Evolutionary conservation across 2,329 filamentous ascomycete genomes (phyloP).

Genomic region (Exserohilum turcica): DNA sequence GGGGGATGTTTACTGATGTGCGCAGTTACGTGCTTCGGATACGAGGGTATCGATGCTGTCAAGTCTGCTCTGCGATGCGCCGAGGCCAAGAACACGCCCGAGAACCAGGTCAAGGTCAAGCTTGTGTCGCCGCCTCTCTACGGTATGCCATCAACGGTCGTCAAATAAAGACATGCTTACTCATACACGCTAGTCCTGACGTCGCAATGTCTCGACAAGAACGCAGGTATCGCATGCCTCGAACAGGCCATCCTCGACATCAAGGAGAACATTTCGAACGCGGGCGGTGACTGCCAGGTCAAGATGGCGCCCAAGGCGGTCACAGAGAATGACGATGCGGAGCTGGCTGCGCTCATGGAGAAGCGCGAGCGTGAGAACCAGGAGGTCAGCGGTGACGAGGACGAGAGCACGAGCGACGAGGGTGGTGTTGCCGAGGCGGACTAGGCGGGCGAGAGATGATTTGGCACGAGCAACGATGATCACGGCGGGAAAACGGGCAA

Average conservation of each 20-base stretch:
- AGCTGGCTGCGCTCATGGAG: conserved; percentile 97
- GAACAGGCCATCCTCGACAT: conserved; percentile 92
- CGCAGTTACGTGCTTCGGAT: conserved; percentile 63
- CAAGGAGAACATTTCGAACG: conserved; percentile 74
- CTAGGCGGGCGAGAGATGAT: conserved; percentile 21
- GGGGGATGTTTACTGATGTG: conserved; percentile 12
- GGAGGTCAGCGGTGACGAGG: conserved; percentile 97
- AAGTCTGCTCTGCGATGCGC: conserved; percentile 90
- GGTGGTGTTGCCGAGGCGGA: conserved; percentile 57
- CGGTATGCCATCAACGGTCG: conserved; percentile 29
- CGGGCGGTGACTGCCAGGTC: conserved; percentile 80
- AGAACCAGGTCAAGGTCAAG: conserved; percentile 96
- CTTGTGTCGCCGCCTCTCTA: conserved; percentile 97
- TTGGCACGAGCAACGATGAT: conserved; percentile 20
- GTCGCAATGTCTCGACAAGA: conserved; percentile 94
- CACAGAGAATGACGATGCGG: conserved; percentile 96
- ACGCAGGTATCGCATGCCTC: conserved; percentile 77
- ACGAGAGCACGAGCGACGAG: conserved; percentile 92
- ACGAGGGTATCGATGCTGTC: conserved; percentile 97
- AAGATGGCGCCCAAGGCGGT: conserved; percentile 99
- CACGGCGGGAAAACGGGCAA: conserved; percentile 25
- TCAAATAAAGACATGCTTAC: neutral
- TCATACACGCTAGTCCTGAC: conserved; percentile 69
- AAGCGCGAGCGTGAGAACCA: conserved; percentile 98
- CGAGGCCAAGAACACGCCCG: conserved; percentile 87